Conservation (phyloP, 805 yeast species). For the Yarrowia sp. region DNA sequence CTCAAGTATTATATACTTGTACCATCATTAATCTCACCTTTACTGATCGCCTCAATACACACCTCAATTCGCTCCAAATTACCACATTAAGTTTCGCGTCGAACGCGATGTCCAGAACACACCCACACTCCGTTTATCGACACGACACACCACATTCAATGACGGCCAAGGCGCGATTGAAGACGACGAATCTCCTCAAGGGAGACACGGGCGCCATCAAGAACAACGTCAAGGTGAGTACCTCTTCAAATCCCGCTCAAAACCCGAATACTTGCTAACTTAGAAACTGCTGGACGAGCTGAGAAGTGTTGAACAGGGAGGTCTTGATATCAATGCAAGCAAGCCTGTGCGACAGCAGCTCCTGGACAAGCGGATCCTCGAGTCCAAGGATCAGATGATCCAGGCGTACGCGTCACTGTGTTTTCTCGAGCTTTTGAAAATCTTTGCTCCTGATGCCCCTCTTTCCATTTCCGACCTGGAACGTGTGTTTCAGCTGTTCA, state of each 20-base stretch:
- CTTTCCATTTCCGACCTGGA: slow-evolving; percentile 66
- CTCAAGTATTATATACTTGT: too few species aligned
- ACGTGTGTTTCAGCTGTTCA: slow-evolving; percentile 68
- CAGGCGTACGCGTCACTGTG: slow-evolving; percentile 76
- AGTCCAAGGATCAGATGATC: slow-evolving; percentile 70
- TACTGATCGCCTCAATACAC: not conserved
- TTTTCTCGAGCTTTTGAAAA: slow-evolving; percentile 72
- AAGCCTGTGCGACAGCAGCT: slow-evolving; percentile 60
- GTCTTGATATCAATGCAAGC: slow-evolving; percentile 57
- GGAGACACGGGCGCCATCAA: slow-evolving; percentile 36
- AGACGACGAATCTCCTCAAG: slow-evolving; percentile 31
- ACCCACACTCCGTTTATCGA: not conserved
- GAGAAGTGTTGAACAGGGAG: slow-evolving; percentile 66
- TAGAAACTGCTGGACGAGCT: slow-evolving; percentile 67
- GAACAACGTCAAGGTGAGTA: slow-evolving; percentile 30
- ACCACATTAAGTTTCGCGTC: slow-evolving; percentile 30
- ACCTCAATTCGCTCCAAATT: not conserved
- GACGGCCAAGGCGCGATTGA: slow-evolving; percentile 37
- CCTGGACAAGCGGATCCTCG: slow-evolving; percentile 63
- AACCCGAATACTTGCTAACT: slow-evolving; percentile 1
- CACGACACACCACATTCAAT: slow-evolving; percentile 12
- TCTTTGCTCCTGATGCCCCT: slow-evolving; percentile 92
- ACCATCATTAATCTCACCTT: not conserved
- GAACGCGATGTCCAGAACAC: slow-evolving; percentile 14
- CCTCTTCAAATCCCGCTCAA: not conserved